Percentiles rank a stretch among this genome's conserved stretches.
These are phyloP conservation scores for Xylariaceae sp. DNA, from an alignment of 2,329 filamentous ascomycete genomes.

Conservation along the genomic window DNA sequence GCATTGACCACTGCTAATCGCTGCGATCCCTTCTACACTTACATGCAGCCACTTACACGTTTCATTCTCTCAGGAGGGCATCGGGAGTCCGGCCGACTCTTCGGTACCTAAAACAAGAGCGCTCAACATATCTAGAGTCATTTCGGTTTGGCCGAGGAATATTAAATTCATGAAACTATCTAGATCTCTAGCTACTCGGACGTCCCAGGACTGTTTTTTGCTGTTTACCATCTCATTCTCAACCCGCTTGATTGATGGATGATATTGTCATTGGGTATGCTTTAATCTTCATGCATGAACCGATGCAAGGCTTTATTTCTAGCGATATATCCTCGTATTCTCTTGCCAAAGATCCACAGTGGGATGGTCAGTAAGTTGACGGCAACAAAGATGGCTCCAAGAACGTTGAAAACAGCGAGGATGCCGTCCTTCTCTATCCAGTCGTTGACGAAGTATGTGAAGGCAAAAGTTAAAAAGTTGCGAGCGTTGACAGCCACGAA, in stretches of 20 bases:
- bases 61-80: too few relatives aligned
- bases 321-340: slow-evolving; percentile 45
- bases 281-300: slow-evolving; percentile 36
- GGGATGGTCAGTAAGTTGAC: slow-evolving; percentile 51
- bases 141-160: neutral
- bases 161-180: neutral
- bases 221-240: too few relatives aligned
- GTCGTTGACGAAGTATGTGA: slow-evolving; percentile 48
- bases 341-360: slow-evolving; percentile 54
- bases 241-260: neutral
- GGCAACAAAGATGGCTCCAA: slow-evolving; percentile 45
- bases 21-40: too few relatives aligned
- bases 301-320: slow-evolving; percentile 38
- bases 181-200: too few relatives aligned
- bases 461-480: slow-evolving; percentile 50
- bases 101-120: too few relatives aligned
- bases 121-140: too few relatives aligned
- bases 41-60: too few relatives aligned
- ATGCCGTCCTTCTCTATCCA: slow-evolving; percentile 42
- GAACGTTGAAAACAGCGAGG: slow-evolving; percentile 42
- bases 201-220: too few relatives aligned
- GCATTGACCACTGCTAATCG: slow-evolving; percentile 8
- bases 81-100: too few relatives aligned
- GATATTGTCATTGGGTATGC: neutral
- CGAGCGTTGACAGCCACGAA: slow-evolving; percentile 55